phyloP scores from a whole-genome alignment of 1,284 basidiomycete species.

The Pyrrhoderma noxium region DNA sequence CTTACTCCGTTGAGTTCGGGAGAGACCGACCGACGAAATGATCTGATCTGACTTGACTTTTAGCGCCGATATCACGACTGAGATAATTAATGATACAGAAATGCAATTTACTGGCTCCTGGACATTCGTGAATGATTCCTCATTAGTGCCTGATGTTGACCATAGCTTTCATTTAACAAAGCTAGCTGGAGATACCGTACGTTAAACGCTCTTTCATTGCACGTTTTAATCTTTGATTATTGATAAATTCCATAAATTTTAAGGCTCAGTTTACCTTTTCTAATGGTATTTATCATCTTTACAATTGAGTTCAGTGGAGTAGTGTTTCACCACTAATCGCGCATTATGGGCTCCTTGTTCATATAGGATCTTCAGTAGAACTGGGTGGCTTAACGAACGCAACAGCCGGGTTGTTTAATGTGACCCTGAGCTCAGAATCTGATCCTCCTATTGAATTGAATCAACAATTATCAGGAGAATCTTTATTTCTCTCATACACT shows the following conservation, averaged over 20 bases:
- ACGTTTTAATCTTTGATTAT: no score
- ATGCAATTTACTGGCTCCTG: conserved; percentile 45
- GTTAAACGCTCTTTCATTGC: no score
- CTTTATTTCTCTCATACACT: conserved; percentile 37
- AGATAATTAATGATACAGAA: conserved; percentile 33
- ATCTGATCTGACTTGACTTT: conserved; percentile 8
- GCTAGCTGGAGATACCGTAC: conserved; percentile 1
- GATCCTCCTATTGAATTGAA: conserved; percentile 36
- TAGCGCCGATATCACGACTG: conserved; percentile 33
- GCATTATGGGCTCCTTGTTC: no score
- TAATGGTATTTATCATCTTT: conserved; percentile 14
- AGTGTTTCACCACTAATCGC: no score
- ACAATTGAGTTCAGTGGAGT: not conserved
- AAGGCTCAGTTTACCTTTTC: conserved; percentile 13
- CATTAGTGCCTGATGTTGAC: conserved; percentile 18
- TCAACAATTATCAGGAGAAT: conserved; percentile 41
- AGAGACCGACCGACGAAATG: not conserved
- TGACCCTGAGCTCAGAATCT: conserved; percentile 45
- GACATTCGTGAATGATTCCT: conserved; percentile 32
- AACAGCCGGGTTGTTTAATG: conserved; percentile 47
- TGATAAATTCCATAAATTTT: no score
- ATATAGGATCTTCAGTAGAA: conserved; percentile 38
- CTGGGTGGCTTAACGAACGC: conserved; percentile 50
- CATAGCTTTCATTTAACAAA: conserved; percentile 14
- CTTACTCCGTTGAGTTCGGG: conserved; percentile 8